Evolutionary conservation across 768 basidiomycete genomes (phyloP), one percentile per base, ranked within the genome.

Genomic region (Saitozyma sp.): DNA sequence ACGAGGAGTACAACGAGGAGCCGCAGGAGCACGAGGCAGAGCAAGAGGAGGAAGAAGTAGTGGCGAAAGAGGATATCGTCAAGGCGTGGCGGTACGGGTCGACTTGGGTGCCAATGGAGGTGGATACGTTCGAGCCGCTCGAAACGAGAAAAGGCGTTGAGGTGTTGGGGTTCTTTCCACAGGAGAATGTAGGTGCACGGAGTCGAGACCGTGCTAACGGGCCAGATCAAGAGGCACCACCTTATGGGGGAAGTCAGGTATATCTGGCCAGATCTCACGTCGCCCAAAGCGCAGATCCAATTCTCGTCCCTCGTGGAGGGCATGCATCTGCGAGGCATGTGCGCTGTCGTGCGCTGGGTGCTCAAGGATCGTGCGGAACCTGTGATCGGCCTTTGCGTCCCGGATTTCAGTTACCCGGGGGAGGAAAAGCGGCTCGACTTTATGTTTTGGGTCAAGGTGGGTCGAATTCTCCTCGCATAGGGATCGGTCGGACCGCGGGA

Each of bases 301-400:
- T 83, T 99, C 56, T 94, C 92, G 0, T 89, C 92, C 17, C 83
- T 99, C 49, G 87, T 90, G 2, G 86, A 89, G 75, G 95, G 88
- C 6, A 91, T 97, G 91, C 70, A 81, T 57, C 76, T 84, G 48
- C 86, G 86, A 60, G 81, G 84, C 4, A 84, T 85, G 59, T 82
- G 88, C 73, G 94, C 91, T 0, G 88, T 97, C 42, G 87, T 89
- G 8, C 84, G 95, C 41, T 91, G 88, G 87, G 90, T 94, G 17
- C 82, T 81, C 43, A 86, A 82, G 61, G 88, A 92, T 51, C 85
- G 84, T 11, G 81, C 83, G 70, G 91, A 91, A 64, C 89, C 92
- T 9, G 91, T 89, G 76, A 90, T 96, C 85, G 92, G 92, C 9
- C 83, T 91, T 14, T 83, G 92, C 40, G 78, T 82, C 2, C 89